Evolutionary conservation across 805 yeast genomes (phyloP).

Genomic region (Priceomyces carsonii): DNA sequence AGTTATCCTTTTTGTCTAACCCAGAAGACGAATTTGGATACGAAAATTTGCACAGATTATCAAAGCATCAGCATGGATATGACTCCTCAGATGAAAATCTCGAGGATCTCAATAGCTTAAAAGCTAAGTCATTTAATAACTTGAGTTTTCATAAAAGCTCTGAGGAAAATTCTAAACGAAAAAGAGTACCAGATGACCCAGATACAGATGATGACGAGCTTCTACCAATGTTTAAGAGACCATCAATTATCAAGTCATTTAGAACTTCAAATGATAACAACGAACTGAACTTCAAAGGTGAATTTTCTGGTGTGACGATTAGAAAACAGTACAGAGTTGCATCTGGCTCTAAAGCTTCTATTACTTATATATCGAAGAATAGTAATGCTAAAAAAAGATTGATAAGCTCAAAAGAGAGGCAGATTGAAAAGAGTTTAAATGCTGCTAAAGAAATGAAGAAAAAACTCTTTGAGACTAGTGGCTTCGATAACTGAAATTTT

Average conservation of each 20-base stretch:
- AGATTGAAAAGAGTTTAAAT: slow-evolving; percentile 25
- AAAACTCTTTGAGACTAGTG: slow-evolving; percentile 17
- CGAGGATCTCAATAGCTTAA: slow-evolving; percentile 49
- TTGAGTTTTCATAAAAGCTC: slow-evolving; percentile 22
- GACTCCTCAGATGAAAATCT: slow-evolving; percentile 37
- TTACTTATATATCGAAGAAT: slow-evolving; percentile 50
- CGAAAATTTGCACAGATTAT: slow-evolving; percentile 27
- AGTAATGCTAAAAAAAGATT: slow-evolving; percentile 22
- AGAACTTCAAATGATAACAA: slow-evolving; percentile 37
- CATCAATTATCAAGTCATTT: slow-evolving; percentile 51
- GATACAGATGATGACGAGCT: slow-evolving; percentile 33
- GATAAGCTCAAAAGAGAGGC: slow-evolving; percentile 27
- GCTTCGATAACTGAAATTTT: slow-evolving; percentile 17
- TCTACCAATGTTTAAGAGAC: slow-evolving; percentile 42
- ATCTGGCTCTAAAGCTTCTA: slow-evolving; percentile 56
- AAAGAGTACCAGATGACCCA: slow-evolving; percentile 14
- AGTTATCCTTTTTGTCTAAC: slow-evolving; percentile 52
- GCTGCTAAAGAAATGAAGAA: slow-evolving; percentile 18
- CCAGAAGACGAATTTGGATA: slow-evolving; percentile 33
- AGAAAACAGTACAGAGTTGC: slow-evolving; percentile 56
- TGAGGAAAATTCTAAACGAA: slow-evolving; percentile 14
- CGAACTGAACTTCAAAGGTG: slow-evolving; percentile 33
- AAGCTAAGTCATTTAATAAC: slow-evolving; percentile 38
- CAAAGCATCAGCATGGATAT: slow-evolving; percentile 38
- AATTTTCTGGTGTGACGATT: slow-evolving; percentile 50